Evolutionary conservation across 2,329 filamentous ascomycete genomes (phyloP).

Genomic region (Curvularia verruculosa): DNA sequence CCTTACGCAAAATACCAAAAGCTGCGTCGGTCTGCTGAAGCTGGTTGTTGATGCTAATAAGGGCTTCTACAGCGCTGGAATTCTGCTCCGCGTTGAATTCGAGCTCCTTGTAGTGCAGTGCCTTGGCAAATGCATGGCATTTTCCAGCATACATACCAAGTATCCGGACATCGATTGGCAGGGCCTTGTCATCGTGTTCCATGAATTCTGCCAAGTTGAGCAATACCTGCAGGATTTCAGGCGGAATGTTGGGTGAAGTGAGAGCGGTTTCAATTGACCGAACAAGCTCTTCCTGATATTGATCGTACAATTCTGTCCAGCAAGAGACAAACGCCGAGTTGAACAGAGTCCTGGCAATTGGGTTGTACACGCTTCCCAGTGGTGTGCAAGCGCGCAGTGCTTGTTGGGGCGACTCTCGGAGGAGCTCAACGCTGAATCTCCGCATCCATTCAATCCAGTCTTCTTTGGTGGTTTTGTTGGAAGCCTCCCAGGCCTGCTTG

Average conservation of each 20-base stretch:
- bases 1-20: conserved; percentile 95
- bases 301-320: conserved; percentile 96
- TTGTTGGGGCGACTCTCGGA: conserved; percentile 95
- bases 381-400: conserved; percentile 91
- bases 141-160: conserved; percentile 93
- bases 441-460: conserved; percentile 99
- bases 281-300: conserved; percentile 96
- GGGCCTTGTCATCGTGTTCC: conserved; percentile 98
- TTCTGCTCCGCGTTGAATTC: conserved; percentile 99
- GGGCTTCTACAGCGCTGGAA: conserved; percentile 89
- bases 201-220: conserved; percentile 98
- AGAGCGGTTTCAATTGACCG: conserved; percentile 94
- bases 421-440: conserved; percentile 90
- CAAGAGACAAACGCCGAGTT: conserved; percentile 99
- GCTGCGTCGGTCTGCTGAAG: conserved; percentile 98
- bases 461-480: conserved; percentile 94
- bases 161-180: conserved; percentile 95
- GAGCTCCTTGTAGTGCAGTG: conserved; percentile 96
- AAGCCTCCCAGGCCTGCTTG: conserved; percentile 96
- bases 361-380: conserved; percentile 87
- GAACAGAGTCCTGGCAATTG: conserved; percentile 90
- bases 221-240: conserved; percentile 90
- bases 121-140: conserved; percentile 97
- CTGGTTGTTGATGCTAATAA: conserved; percentile 99
- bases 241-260: conserved; percentile 92